Base-by-base conservation (phyloP, 768 basidiomycete species). In the Tricholoma sp. region DNA sequence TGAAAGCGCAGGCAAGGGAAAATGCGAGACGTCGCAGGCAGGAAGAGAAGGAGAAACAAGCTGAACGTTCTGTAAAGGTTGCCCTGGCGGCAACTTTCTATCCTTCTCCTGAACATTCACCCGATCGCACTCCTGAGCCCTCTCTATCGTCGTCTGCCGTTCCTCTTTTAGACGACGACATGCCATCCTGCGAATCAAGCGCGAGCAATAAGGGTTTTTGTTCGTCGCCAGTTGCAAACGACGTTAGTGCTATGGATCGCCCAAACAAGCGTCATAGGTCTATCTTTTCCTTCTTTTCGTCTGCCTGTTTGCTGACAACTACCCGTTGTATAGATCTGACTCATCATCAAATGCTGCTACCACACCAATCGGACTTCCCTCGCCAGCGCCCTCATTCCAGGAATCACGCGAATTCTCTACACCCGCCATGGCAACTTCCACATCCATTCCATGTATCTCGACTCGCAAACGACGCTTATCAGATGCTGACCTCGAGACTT, bases 381-480 rank as follows among this genome's bases (percentile, higher is more conserved):
- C 58, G 8, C 60, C 59, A 20, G 31, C 57, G 20, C 36, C 51
- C 17, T 62, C 60, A 9, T 9, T 24, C 33, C 36, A 49, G 47
- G 56, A 54, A 13, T 49, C 52, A n/a, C 56, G 48, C 18, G 32
- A 29, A 34, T 12, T 53, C 12, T 39, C 42, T n/a, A 41, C 56
- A 41, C 53, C 28, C 15, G 18, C 62, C 6, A n/a, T 52, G 15
- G 52, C 48, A 18, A 54, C 15, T 52, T 32, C 42, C 34, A 53
- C 52, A 3, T 47, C 58, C 53, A 4, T 56, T 55, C 57, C 63
- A 50, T 24, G 34, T 45, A 48, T 17, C 10, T 53, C 53, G 17
- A 69, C 59, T 28, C 69, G 73, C 12, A 77, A 77, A 59, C 72
- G 76, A 24, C 67, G 70, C 1, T 55, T 74, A 13, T 78, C 76